Percentiles rank a stretch among this genome's conserved stretches.
Evolutionary conservation across 345 rosid species (phyloP).

Genomic region (Mallotus nudiflorus): DNA sequence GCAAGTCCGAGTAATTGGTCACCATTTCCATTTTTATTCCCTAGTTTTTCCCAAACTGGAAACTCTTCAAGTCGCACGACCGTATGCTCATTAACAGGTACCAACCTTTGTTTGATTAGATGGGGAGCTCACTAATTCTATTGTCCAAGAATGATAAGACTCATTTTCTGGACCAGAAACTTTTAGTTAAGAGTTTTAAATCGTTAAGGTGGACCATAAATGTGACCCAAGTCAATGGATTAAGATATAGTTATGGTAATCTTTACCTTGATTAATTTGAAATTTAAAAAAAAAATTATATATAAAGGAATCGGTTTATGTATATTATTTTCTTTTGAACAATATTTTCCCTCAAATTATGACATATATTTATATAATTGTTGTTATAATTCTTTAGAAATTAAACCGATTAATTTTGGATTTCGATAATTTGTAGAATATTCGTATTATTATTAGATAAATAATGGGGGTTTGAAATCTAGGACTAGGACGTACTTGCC

Average conservation of each 20-base stretch:
- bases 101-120: neutral
- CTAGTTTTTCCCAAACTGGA: slow-evolving; percentile 9
- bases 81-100: neutral
- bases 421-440: no score
- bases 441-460: no score
- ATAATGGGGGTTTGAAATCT: slow-evolving; percentile 3
- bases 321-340: no score
- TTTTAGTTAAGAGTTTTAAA: neutral
- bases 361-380: no score
- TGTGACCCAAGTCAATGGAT: neutral
- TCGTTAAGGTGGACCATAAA: neutral
- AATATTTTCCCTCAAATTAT: no score
- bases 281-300: no score
- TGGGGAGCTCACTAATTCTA: neutral
- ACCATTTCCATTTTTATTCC: neutral
- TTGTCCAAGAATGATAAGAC: no score
- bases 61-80: neutral
- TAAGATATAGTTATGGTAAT: slow-evolving; percentile 14
- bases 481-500: slow-evolving; percentile 14
- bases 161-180: neutral
- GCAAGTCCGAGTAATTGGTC: no score
- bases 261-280: slow-evolving; percentile 7
- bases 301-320: no score
- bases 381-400: no score
- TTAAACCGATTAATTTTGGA: no score